phyloP scores from a whole-genome alignment of 768 basidiomycete genomes.

The Rhizopogon rudus region DNA sequence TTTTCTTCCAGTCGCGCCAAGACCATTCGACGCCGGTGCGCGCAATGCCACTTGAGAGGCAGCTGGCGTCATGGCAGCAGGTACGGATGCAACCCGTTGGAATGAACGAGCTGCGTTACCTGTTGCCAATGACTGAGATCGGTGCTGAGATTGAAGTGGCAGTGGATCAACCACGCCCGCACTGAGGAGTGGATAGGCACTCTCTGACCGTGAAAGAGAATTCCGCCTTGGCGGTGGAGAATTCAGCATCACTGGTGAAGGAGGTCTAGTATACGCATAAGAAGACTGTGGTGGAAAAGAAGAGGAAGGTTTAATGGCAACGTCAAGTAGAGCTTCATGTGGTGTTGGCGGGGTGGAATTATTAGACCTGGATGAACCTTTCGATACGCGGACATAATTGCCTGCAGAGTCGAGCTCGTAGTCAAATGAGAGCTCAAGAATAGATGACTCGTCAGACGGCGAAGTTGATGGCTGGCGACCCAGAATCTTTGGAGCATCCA shows the following conservation, averaged over 20 bases:
- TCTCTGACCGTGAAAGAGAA: constrained; percentile 66
- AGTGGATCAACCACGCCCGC: constrained; percentile 8
- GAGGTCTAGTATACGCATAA: constrained; percentile 19
- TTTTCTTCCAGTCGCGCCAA: constrained; percentile 30
- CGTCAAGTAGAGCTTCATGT: constrained; percentile 25
- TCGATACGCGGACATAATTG: constrained; percentile 42
- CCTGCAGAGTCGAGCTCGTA: constrained; percentile 42
- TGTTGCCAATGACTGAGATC: constrained; percentile 19
- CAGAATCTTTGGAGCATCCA: constrained; percentile 26
- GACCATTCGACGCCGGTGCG: constrained; percentile 26
- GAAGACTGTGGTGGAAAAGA: constrained; percentile 21
- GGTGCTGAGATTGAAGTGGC: constrained; percentile 25
- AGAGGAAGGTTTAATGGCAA: constrained; percentile 17
- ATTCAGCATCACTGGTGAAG: constrained; percentile 30
- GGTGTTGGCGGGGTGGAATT: constrained; percentile 39
- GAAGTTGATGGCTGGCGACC: constrained; percentile 28
- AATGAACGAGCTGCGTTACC: constrained; percentile 43
- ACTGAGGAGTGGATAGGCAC: constrained; percentile 43
- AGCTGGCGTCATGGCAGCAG: constrained; percentile 32
- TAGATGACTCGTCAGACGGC: constrained; percentile 41
- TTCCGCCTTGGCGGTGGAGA: constrained; percentile 38
- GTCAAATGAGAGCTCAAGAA: constrained; percentile 44
- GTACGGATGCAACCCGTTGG: constrained; percentile 63
- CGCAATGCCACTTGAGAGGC: constrained; percentile 21
- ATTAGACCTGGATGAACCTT: constrained; percentile 33